Base-by-base conservation (phyloP, 768 basidiomycete species). In the Termitomyces sp. region DNA sequence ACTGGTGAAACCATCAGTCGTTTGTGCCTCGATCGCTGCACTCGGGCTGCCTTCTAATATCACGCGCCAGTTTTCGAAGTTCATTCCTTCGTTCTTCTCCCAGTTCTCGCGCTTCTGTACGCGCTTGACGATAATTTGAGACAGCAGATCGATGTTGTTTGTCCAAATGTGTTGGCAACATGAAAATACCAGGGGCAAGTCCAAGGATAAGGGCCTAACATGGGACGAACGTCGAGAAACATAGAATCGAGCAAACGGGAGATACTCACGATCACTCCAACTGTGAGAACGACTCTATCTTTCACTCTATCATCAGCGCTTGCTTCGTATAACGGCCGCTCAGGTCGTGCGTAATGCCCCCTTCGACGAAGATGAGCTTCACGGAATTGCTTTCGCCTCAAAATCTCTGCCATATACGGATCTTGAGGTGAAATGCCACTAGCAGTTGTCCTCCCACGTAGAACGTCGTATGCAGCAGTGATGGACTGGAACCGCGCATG, bases 401-500 rank as follows among this genome's bases (percentile, higher is more conserved):
- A 72, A 16, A 87, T 72, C 67, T 88, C 84, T 6, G 76, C 73
- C 35, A 74, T 66, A 57, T 79, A 80, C 0, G 77, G 75, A 41
- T 81, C 79, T 25, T 73, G 46, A 2, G 63, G 55, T 5, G 68
- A 56, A 6, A 62, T 63, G 7, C 64, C 61, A 12, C 44, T 53
- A 0, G n/a, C 0, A 45, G 66, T 52, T 19, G 65, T 59, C 51
- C 66, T 74, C 5, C 78, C 79, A 3, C 78, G 71, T 3, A 88
- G 73, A 19, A 71, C 61, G 39, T 86, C 83, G 59, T 91, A 91
- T 2, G 89, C 85, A 8, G 76, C 72, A 8, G 79, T 78, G 48
- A 91, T 82, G 41, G 79, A 72, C 54, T 84, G 85, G 61, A 91
- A 91, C 3, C 81, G 80, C 7, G 75, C 71, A 56, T 84, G 85